Conservation (phyloP, 2,329 filamentous ascomycete genomes). For the Immersiporthe knoxdaviesiana region DNA sequence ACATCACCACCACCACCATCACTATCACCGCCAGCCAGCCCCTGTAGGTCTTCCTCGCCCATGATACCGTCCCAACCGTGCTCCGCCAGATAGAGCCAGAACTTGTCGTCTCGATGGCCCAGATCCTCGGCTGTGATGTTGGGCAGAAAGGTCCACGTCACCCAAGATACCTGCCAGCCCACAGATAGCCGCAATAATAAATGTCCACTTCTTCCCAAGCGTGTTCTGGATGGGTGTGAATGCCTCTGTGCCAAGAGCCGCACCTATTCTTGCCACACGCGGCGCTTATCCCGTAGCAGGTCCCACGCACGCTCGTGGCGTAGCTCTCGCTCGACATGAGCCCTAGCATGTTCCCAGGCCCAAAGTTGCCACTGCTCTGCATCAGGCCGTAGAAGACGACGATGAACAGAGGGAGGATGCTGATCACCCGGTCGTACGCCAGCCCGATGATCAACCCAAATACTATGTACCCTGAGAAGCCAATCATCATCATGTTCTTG, state of each 20-base stretch:
- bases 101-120: not conserved
- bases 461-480: constrained; percentile 48
- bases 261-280: constrained; percentile 54
- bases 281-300: constrained; percentile 52
- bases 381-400: constrained; percentile 57
- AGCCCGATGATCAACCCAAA: constrained; percentile 56
- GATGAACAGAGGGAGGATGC: constrained; percentile 53
- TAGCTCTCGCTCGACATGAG: constrained; percentile 51
- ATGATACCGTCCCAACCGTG: constrained; percentile 3
- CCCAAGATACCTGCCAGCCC: not conserved
- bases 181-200: not conserved
- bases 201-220: not conserved
- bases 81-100: not conserved
- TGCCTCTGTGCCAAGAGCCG: constrained; percentile 53
- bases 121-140: constrained; percentile 1
- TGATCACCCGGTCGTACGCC: constrained; percentile 48
- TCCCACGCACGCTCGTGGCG: constrained; percentile 53
- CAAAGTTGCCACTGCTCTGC: constrained; percentile 52
- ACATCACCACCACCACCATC: not conserved
- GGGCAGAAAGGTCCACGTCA: not conserved
- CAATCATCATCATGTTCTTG: constrained; percentile 54
- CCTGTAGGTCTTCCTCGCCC: constrained; percentile 8
- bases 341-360: constrained; percentile 50
- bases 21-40: not conserved
- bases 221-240: constrained; percentile 55